These are phyloP conservation scores for Podospora appendiculata DNA, from an alignment of 495 filamentous ascomycete species.

Conservation along the genomic window DNA sequence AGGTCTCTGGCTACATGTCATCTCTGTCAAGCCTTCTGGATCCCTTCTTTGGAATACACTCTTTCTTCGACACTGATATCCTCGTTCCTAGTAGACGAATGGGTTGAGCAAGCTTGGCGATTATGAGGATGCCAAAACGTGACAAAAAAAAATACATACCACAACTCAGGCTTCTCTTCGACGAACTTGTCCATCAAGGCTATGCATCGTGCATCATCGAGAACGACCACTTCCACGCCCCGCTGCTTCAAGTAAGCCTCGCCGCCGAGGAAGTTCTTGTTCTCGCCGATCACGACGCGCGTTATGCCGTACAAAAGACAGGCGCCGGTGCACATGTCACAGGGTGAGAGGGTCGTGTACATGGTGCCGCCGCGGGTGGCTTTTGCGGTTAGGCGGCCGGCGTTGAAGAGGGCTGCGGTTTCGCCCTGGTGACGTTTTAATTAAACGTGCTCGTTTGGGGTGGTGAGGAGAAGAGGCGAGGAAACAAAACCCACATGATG, in stretches of 20 bases:
- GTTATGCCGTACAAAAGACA: slow-evolving; percentile 73
- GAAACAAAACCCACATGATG: slow-evolving; percentile 44
- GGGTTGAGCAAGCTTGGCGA: slow-evolving; percentile 6
- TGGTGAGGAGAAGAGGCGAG: not conserved
- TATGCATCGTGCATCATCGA: slow-evolving; percentile 62
- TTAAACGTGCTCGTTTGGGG: not conserved
- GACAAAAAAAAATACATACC: slow-evolving; percentile 39
- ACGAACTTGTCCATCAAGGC: slow-evolving; percentile 73
- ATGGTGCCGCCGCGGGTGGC: slow-evolving; percentile 65
- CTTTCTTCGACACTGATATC: slow-evolving; percentile 58
- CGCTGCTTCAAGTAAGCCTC: slow-evolving; percentile 64
- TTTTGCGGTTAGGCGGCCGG: slow-evolving; percentile 64
- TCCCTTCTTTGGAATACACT: slow-evolving; percentile 32
- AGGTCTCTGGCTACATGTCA: too few relatives aligned
- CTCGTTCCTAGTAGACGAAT: slow-evolving; percentile 51
- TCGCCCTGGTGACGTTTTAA: slow-evolving; percentile 50
- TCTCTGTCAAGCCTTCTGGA: too few relatives aligned
- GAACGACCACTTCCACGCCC: slow-evolving; percentile 68
- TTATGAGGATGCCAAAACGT: not conserved
- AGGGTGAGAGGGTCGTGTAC: slow-evolving; percentile 83
- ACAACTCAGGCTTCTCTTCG: slow-evolving; percentile 64
- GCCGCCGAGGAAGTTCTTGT: slow-evolving; percentile 69
- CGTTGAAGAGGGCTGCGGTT: slow-evolving; percentile 71
- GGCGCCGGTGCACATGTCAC: slow-evolving; percentile 81
- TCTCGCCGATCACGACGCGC: slow-evolving; percentile 80